Evolutionary conservation across 129 eudicot genomes (phyloP), one percentile per base, ranked within the genome.

Genomic region (carrot (Daucus carota)): DNA sequence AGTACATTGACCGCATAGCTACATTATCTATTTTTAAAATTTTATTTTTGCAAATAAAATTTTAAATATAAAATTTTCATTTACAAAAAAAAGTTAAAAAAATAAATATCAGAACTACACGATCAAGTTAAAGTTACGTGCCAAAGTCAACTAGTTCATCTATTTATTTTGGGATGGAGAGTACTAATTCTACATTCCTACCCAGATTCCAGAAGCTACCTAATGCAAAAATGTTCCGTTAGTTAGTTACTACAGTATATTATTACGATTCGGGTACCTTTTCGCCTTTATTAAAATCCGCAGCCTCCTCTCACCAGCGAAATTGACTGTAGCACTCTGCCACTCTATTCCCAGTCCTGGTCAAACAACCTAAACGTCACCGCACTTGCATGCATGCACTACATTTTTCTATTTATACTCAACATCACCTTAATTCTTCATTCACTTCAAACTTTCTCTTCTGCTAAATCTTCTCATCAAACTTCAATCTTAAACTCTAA

Each of bases 371-470:
- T 60, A 1, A 50, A 47, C 77, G 73, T 68, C 73, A 38, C 14
- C 44, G 15, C 46, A 0, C 38, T 66, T 81, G 84, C 79, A 77
- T 50, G 73, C 77, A 81, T 74, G 79, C 70, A 33, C 44, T 17
- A 18, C 29, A 9, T 8, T 11, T 43, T 36, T 72, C 40, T 73
- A n/a, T 82, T 76, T 77, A 75, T 29, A 68, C 43, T 40, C 8
- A 40, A 2, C 44, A 2, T 59, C 44, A 47, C 67, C 65, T 10
- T 24, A n/a, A 8, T 57, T 57, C 13, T 62, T 17, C 78, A 68
- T 69, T 52, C 45, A 40, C 71, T 28, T 48, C 34, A 4, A 20
- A 36, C n/a, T 62, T 63, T 63, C 70, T 59, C 6, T 0, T 59
- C 33, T 59, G 31, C 59, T 50, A 18, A 54, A 22, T 57, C 2